These are phyloP conservation scores for Ophiosphaerella narmari DNA, from an alignment of 2,329 filamentous ascomycete genomes.

Conservation along the genomic window DNA sequence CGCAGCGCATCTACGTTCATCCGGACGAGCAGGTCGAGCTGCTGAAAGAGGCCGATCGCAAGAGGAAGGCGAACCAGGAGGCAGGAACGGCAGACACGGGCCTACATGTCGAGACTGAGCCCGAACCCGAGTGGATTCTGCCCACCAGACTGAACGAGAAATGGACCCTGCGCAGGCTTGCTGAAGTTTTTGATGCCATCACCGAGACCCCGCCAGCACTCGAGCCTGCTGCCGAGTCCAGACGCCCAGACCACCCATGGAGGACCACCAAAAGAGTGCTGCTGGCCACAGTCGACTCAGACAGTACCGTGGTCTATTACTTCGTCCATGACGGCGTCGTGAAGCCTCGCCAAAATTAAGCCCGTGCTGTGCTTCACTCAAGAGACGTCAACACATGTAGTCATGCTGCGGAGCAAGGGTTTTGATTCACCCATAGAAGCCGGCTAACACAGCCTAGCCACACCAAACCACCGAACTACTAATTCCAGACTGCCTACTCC, in stretches of 20 bases:
- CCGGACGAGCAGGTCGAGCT: conserved; percentile 81
- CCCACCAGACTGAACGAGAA: conserved; percentile 74
- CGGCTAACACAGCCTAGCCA: conserved; percentile 14
- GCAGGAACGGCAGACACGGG: conserved; percentile 41
- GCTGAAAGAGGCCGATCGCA: conserved; percentile 61
- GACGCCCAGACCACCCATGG: conserved; percentile 44
- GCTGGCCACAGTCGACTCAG: conserved; percentile 75
- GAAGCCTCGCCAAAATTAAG: conserved; percentile 79
- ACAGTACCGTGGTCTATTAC: conserved; percentile 85
- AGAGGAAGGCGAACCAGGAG: conserved; percentile 47
- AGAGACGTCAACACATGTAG: background rate
- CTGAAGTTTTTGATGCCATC: conserved; percentile 68
- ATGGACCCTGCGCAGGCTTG: conserved; percentile 70
- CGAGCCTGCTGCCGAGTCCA: conserved; percentile 19
- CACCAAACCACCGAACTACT: background rate
- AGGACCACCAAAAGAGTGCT: conserved; percentile 67
- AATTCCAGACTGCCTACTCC: too few species aligned
- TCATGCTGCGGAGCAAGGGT: background rate
- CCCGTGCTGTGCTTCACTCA: background rate
- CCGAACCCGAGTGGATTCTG: conserved; percentile 72
- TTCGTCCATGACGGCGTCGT: conserved; percentile 85
- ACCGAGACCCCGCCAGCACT: conserved; percentile 48
- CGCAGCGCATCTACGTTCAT: conserved; percentile 74
- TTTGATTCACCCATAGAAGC: background rate
- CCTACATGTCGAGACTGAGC: conserved; percentile 50